phyloP scores from a whole-genome alignment of 2,329 filamentous ascomycete species.

The Colletotrichum noveboracense region DNA sequence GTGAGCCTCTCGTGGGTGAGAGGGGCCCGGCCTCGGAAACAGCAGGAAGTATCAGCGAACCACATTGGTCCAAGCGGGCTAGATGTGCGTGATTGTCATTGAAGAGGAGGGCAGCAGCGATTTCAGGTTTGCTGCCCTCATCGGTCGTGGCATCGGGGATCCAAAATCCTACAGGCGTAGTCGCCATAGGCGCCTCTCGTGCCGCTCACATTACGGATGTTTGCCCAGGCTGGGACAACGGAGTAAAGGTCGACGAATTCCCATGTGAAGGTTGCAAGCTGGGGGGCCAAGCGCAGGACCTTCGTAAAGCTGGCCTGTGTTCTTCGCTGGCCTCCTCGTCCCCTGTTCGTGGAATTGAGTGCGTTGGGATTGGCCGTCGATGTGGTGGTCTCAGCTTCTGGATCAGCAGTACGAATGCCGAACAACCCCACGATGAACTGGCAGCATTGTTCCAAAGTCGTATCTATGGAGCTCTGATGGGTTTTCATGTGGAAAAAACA shows the following conservation, averaged over 20 bases:
- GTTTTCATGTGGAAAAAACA: not conserved
- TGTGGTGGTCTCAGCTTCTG: not conserved
- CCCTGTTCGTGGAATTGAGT: not conserved
- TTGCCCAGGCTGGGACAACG: not conserved
- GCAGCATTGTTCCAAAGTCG: not conserved
- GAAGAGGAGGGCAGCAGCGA: not conserved
- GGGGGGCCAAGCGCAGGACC: not conserved
- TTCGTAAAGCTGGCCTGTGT: not conserved
- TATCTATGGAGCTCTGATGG: not conserved
- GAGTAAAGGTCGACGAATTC: not conserved
- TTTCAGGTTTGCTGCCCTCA: not conserved
- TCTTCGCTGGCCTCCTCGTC: not conserved
- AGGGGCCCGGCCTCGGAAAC: not conserved
- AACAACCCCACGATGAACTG: not conserved
- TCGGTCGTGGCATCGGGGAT: not conserved
- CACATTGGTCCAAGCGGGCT: not conserved
- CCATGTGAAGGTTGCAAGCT: constrained; percentile 10
- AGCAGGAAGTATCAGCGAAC: not conserved
- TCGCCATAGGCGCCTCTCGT: not conserved
- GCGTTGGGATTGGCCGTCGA: not conserved
- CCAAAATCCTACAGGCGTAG: not conserved
- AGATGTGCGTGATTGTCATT: not conserved
- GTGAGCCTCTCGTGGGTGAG: not conserved
- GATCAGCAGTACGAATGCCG: not conserved
- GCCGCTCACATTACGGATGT: not conserved